Percentiles rank a stretch among this genome's conserved stretches.
phyloP scores from a whole-genome alignment of 371 early-diverging fungal genomes.

The Rhizomucor pusillus region DNA sequence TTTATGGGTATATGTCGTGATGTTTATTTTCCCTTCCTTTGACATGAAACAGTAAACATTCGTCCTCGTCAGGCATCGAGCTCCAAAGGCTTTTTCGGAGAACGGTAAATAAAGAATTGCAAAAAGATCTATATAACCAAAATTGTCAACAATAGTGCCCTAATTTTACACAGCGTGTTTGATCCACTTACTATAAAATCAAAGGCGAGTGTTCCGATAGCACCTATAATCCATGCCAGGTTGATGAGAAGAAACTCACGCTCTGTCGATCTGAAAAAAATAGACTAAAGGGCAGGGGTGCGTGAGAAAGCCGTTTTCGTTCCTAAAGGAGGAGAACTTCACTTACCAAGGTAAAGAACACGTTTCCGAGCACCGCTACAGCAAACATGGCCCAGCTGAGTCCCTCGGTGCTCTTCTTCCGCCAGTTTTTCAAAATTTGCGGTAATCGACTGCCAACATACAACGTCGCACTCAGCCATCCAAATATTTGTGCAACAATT shows the following conservation, averaged over 20 bases:
- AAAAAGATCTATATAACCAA: conserved; percentile 44
- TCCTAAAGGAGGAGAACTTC: not conserved
- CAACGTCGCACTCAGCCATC: conserved; percentile 49
- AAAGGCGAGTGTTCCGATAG: conserved; percentile 51
- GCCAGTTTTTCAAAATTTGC: conserved; percentile 72
- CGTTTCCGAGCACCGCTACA: conserved; percentile 76
- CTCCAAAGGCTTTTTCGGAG: no score
- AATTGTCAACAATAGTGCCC: not conserved
- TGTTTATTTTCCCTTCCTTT: no score
- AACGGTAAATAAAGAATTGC: conserved; percentile 48
- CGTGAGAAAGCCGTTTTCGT: not conserved
- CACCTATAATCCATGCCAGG: conserved; percentile 53
- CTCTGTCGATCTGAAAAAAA: conserved; percentile 47
- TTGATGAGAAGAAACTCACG: conserved; percentile 44
- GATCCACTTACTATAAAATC: conserved; percentile 48
- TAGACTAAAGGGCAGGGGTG: conserved; percentile 32
- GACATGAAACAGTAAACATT: no score
- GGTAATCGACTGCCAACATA: conserved; percentile 69
- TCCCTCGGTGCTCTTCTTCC: conserved; percentile 68
- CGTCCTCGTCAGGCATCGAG: no score
- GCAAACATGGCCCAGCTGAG: conserved; percentile 76
- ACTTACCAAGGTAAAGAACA: conserved; percentile 51
- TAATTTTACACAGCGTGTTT: not conserved
- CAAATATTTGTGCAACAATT: conserved; percentile 35
- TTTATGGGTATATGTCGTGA: no score